Evolutionary conservation across 2,329 filamentous ascomycete species (phyloP), one percentile per base, ranked within the genome.

Genomic region (Microdochium paspali): DNA sequence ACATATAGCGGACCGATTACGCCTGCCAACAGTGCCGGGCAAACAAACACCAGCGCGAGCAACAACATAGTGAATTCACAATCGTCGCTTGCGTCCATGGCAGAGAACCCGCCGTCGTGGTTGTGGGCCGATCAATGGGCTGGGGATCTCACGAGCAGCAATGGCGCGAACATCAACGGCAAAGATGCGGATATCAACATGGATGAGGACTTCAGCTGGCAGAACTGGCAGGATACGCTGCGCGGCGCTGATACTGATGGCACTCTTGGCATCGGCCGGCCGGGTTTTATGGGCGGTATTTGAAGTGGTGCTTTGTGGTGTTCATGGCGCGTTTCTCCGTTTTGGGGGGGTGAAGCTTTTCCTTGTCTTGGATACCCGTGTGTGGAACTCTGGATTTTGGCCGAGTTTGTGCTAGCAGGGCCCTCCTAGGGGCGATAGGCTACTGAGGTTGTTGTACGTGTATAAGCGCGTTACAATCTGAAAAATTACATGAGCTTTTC

Each of bases 181-280:
- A 9, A 21, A 9, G 35, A 56, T 40, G 60, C 52, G 10, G 60
- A 61, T 50, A 54, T 57, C 47, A 63, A 56, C 48, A 64, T 60
- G 49, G 68, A 70, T 2, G 62, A 65, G 2, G 64, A 67, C 6
- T 74, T 74, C 49, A 66, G 74, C 51, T 76, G 72, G 72, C 67
- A 73, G 44, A 67, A 68, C 47, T 76, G 72, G 68, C 69, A 67
- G 48, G 65, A 70, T 47, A 69, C 56, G 51, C 63, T 71, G 40
- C 62, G 61, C 24, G 66, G 65, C 0, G 49, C 70, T 47, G 67
- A 67, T 55, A 54, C 62, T 53, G 61, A 62, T 31, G 54, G 52
- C 9, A 57, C 58, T 2, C 49, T 60, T 10, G 56, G 57, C 2
- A 55, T 61, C 35, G 57, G 51, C 4, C 35, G 59, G 2, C 51